phyloP scores from a whole-genome alignment of 345 rosid species.

The Euphorbia lathyris region DNA sequence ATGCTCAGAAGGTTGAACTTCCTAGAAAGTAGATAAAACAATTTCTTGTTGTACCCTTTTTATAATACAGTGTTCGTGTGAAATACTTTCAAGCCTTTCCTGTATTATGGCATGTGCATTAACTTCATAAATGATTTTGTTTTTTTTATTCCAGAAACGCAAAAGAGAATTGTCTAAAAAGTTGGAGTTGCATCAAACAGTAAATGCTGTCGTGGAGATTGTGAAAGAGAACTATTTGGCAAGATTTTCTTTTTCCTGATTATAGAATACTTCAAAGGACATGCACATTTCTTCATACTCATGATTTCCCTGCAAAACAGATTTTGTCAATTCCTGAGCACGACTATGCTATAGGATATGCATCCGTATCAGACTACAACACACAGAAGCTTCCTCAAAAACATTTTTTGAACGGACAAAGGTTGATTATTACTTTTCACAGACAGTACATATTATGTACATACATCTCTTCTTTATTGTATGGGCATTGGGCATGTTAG shows the following conservation, averaged over 20 bases:
- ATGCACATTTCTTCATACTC: slow-evolving; percentile 8
- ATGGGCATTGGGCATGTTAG: background rate
- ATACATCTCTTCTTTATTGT: background rate
- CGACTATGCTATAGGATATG: slow-evolving; percentile 73
- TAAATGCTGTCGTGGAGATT: slow-evolving; percentile 81
- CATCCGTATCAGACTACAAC: slow-evolving; percentile 78
- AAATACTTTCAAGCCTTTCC: background rate
- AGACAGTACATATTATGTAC: background rate
- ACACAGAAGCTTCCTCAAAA: slow-evolving; percentile 63
- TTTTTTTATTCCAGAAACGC: slow-evolving; percentile 54
- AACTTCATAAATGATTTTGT: slow-evolving; percentile 1
- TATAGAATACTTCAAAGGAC: slow-evolving; percentile 12
- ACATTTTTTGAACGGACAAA: slow-evolving; percentile 71
- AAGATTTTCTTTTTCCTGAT: slow-evolving; percentile 25
- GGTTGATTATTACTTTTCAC: slow-evolving; percentile 34
- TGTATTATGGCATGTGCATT: slow-evolving; percentile 17
- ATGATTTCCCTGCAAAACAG: slow-evolving; percentile 37
- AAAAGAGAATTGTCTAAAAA: slow-evolving; percentile 59
- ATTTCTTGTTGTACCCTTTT: background rate
- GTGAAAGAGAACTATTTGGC: slow-evolving; percentile 96
- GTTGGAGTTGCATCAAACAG: slow-evolving; percentile 69
- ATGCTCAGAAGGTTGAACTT: background rate
- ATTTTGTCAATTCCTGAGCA: slow-evolving; percentile 83
- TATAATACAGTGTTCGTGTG: background rate
- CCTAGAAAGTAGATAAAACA: background rate